Base-by-base conservation (phyloP, 257 asterid genomes). In the Lycium barbarum region DNA sequence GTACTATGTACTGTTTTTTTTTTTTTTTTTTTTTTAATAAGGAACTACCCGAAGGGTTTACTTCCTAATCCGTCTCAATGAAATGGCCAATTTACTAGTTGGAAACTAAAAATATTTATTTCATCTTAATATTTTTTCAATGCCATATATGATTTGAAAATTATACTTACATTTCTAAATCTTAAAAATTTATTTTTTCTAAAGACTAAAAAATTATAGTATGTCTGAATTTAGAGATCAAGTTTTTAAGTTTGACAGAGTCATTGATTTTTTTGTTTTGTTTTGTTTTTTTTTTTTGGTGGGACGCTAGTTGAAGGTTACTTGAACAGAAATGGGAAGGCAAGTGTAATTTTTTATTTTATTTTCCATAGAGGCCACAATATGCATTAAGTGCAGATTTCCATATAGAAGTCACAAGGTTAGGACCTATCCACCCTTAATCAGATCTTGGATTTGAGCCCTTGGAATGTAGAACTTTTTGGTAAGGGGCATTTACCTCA, bases 111-210 rank as follows among this genome's bases (percentile, higher is more conserved):
- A 65, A 0, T 35, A 35, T 67, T 35, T 35, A 35, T 13, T 36
- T 38, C 3, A 35, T 14, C 11, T 35, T 67, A 35, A 12, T 15
- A 67, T 36, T 67, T 36, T 35, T 36, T 20, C 51, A 36, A 67
- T 13, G 22, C 76, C 76, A 67, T 67, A 15, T 67, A 35, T 67
- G 76, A 67, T 67, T 67, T 67, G 76, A 49, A 36, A 14, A 14
- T 10, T 67, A 67, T 67, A 67, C 14, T 67, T 67, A 2, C 6
- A 67, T 35, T 35, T 35, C 49, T 35, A 67, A 57, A 67, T 35
- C 47, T 67, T 20, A 35, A 65, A 35, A 33, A 5, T 13, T 14
- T 66, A 66, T 35, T 35, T 36, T 67, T 36, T 67, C 13, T 36
- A 67, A 63, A 15, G 12, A 35, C 22, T 6, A 36, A 36, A 18